Percentiles rank a stretch among this genome's conserved stretches.
Conservation (phyloP, 2,329 filamentous ascomycete genomes). For the Fusarium sambucinum region DNA sequence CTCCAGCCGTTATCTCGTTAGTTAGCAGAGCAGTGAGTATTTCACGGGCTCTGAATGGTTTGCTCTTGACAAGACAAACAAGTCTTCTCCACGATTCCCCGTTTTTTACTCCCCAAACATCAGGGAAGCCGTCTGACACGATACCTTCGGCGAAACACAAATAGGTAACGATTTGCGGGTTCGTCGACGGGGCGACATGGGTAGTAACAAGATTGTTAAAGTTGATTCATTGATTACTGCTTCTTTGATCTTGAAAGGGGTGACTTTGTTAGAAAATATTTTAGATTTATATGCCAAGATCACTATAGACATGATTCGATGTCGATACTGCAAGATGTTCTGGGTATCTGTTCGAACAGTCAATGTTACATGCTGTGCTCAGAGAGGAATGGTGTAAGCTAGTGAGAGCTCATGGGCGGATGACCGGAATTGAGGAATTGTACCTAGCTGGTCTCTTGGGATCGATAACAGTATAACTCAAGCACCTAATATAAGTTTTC, state of each 20-base stretch:
- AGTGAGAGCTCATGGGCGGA: too few species aligned
- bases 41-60: neutral
- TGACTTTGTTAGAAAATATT: neutral
- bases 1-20: neutral
- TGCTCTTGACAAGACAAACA: neutral
- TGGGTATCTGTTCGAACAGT: neutral
- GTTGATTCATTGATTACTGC: neutral
- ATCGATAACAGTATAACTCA: too few species aligned
- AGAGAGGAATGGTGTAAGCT: neutral
- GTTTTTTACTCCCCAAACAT: neutral
- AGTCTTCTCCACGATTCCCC: neutral
- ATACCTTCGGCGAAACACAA: neutral
- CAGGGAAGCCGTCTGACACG: neutral
- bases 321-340: neutral
- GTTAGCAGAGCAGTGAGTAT: neutral
- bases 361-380: neutral
- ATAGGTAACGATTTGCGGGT: constrained; percentile 26
- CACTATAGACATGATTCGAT: neutral
- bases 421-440: too few species aligned
- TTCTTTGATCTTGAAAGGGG: neutral
- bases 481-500: too few species aligned
- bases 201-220: neutral
- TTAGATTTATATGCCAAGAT: neutral
- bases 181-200: neutral
- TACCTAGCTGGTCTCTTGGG: too few species aligned